Conservation (phyloP, 2,329 filamentous ascomycete genomes). For the Akanthomyces dipterigenus region DNA sequence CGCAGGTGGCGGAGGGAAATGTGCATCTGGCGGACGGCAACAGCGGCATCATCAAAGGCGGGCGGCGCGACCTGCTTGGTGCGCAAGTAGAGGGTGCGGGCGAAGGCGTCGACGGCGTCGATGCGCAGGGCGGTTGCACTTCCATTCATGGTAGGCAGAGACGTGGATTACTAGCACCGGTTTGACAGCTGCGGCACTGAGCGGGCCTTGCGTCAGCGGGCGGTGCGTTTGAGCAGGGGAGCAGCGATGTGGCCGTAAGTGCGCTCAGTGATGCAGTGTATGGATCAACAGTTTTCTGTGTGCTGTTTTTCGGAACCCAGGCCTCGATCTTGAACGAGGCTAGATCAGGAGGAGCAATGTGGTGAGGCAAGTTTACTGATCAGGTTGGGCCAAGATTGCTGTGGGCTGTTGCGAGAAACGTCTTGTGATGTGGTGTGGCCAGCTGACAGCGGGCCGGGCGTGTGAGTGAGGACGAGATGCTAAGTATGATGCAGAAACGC, state of each 20-base stretch:
- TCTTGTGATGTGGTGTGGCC: constrained; percentile 5
- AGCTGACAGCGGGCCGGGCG: constrained; percentile 2
- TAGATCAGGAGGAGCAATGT: neutral
- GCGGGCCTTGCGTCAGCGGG: neutral
- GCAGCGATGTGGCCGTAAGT: neutral
- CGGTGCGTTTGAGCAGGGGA: neutral
- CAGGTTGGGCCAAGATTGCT: neutral
- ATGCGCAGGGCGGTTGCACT: constrained; percentile 35
- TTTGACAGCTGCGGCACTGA: neutral
- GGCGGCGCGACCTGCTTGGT: constrained; percentile 38
- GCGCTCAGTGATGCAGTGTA: neutral
- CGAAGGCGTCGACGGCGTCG: constrained; percentile 49
- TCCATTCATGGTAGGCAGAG: constrained; percentile 3
- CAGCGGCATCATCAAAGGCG: constrained; percentile 43
- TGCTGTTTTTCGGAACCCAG: neutral
- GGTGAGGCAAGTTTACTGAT: neutral
- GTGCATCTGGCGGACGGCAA: constrained; percentile 46
- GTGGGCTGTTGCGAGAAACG: neutral
- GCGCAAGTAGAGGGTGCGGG: constrained; percentile 48
- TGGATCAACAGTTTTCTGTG: neutral
- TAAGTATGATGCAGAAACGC: neutral
- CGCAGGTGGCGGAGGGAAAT: constrained; percentile 51
- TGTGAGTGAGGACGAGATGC: neutral
- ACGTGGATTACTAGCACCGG: too few species aligned
- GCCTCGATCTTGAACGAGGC: too few species aligned